phyloP scores from a whole-genome alignment of 306 rosid species.

The Coriaria nepalensis region DNA sequence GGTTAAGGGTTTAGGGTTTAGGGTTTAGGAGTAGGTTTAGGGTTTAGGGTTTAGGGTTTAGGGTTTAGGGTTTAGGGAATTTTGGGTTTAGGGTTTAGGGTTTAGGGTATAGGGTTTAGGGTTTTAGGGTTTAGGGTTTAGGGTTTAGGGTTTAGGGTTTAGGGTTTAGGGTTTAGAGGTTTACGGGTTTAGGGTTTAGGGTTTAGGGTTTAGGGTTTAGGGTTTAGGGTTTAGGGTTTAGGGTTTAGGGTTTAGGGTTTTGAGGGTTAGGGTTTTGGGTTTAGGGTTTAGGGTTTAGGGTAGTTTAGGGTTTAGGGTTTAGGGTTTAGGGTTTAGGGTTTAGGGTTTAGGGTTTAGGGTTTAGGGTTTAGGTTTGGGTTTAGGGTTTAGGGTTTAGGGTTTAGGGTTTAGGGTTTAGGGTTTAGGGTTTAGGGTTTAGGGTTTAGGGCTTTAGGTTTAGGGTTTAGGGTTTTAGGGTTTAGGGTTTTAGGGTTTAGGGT shows the following conservation, averaged over 20 bases:
- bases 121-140: constrained; percentile 12
- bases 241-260: background rate
- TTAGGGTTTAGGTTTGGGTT: constrained; percentile 1
- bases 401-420: constrained; percentile 1
- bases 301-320: constrained; percentile 5
- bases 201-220: constrained; percentile 5
- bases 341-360: background rate
- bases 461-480: background rate
- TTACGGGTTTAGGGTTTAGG: constrained; percentile 2
- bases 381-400: constrained; percentile 6
- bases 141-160: constrained; percentile 11
- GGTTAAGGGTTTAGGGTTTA: constrained; percentile 12
- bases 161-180: constrained; percentile 10
- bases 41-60: constrained; percentile 10
- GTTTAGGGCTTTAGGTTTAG: constrained; percentile 1
- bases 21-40: constrained; percentile 8
- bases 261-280: background rate
- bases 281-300: constrained; percentile 6
- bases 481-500: constrained; percentile 8
- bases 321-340: background rate
- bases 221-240: constrained; percentile 7
- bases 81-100: constrained; percentile 2
- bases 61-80: constrained; percentile 1
- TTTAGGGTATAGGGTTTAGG: constrained; percentile 8
- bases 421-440: background rate